Base-by-base conservation (phyloP, 805 yeast genomes). In the Torulaspora maleeae region DNA sequence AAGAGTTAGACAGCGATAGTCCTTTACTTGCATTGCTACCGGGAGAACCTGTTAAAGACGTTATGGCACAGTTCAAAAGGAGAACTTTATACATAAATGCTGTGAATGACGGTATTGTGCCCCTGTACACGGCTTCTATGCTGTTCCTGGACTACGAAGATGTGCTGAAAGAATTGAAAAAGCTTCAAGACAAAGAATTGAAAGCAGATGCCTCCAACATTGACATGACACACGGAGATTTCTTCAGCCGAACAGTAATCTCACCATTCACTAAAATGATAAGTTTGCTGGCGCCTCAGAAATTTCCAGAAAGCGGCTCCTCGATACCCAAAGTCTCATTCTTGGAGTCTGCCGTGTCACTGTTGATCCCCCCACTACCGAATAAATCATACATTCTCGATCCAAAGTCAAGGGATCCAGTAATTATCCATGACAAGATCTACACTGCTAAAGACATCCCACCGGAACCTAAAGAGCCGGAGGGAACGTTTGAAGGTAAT, bases 51-150 rank as follows among this genome's bases (percentile, higher is more conserved):
- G 52, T 54, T 3, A 81, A 82, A 57, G 69, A 64, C 36, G 69
- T 82, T 0, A 64, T 86, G 42, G 73, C 74, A 47, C 66, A 61
- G 49, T 86, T 86, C 59, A 70, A 65, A 41, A 71, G 84, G 44
- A 69, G 95, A 56, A 84, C 91, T 0, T 64, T 83, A 1, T 86
- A 86, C 61, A 89, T 91, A 1, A 86, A 86, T 61, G 80, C 82
- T 0, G 64, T 80, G 4, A 82, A 86, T 60, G 95, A 86, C 65
- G 95, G 93, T 2, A 82, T 86, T 28, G 95, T 86, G 0, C 93
- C 95, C 0, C 69, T 86, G 43, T 72, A 90, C 46, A 83, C 93
- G 0, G 75, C 88, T 0, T 81, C 88, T 0, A 60, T 86, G 42
- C 64, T 86, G 20, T 86, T 76, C 58, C 52, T 86, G 24, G 91